Conservation (phyloP, 73 alveolate species). For the Paramecium pentaurelia region DNA sequence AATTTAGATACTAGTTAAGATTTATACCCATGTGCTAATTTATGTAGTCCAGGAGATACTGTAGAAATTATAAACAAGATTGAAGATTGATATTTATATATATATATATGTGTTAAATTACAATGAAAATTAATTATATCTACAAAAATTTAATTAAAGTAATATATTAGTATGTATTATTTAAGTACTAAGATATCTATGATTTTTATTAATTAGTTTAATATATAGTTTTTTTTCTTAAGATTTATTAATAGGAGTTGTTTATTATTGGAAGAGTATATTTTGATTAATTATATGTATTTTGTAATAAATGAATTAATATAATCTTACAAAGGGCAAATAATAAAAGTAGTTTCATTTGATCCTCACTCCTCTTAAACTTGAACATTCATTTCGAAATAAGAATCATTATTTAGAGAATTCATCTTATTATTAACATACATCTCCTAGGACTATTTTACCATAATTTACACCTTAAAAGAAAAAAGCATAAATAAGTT, state of each 20-base stretch:
- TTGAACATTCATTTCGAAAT: neutral
- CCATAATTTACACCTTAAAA: neutral
- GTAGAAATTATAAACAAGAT: conserved; percentile 14
- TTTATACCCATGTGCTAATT: conserved; percentile 39
- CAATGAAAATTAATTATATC: neutral
- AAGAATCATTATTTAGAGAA: neutral
- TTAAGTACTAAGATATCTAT: no score
- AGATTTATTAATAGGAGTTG: neutral
- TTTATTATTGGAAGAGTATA: neutral
- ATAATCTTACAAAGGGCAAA: neutral
- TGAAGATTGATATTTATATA: neutral
- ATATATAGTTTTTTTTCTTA: no score
- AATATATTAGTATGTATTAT: no score
- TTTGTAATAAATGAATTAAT: neutral
- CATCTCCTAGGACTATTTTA: neutral
- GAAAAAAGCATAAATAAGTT: neutral
- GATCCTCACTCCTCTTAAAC: neutral
- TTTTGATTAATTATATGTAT: neutral
- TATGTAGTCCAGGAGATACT: conserved; percentile 53
- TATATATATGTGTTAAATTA: neutral
- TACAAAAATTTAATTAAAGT: no score
- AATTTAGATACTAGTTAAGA: neutral
- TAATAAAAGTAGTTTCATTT: neutral
- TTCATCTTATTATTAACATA: neutral
- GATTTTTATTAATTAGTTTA: no score